Base-by-base conservation (phyloP, 495 filamentous ascomycete species). In the Clavariopsis aquatica region DNA sequence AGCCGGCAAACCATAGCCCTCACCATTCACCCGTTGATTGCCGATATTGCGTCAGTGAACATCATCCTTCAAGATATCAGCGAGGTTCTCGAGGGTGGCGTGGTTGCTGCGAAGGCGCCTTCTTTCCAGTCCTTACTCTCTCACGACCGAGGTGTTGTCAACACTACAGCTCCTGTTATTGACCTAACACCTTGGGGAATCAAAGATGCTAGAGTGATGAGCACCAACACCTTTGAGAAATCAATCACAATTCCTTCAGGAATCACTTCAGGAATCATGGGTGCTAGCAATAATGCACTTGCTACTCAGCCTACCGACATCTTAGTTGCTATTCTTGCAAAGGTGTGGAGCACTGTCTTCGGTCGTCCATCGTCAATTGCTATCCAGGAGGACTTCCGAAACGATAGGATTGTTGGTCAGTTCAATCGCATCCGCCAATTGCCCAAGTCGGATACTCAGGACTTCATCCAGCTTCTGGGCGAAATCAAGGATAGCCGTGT, bases 231-330 rank as follows among this genome's bases (percentile, higher is more conserved):
- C n/a, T 51, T 57, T 34, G 61, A 64, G 43, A 64, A 41, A 13
- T 57, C 45, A 38, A 65, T 46, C 78, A 79, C 57, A 64, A 52
- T 49, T 38, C 68, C 13, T 76, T 76, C n/a, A 74, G 80, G 3
- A 49, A 49, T 43, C 73, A 79, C 62, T 57, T 83, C 13, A 68
- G 80, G 7, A 76, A 52, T 64, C 22, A 22, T 64, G 52, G 53
- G 61, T 20, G 23, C 41, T n/a, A 64, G 61, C 41, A 64, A 64
- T 24, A 49, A 57, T 23, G 61, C 61, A 1, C 61, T 64, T 20
- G 49, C 61, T 1, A 64, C 61, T 22, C 23, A 57, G 47, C 61
- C 61, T 10, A 20, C 19, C 13, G 61, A 64, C 28, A 57, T 64
- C 52, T 24, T 64, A 1, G 20, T 57, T 13, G 61, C 61, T 49